These are phyloP conservation scores for Rubia yunnanensis DNA, from an alignment of 257 asterid species.

Conservation along the genomic window DNA sequence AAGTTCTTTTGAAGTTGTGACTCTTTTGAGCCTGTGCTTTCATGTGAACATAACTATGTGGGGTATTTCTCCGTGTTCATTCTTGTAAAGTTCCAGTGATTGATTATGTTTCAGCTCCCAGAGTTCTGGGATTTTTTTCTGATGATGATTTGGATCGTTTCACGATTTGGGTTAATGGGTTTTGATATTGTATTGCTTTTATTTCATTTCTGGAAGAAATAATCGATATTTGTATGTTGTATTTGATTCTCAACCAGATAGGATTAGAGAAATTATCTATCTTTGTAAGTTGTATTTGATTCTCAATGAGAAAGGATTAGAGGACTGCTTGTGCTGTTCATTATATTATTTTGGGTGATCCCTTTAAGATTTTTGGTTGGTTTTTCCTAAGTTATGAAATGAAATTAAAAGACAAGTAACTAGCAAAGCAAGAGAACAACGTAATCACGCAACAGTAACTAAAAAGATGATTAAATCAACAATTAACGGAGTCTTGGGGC, in stretches of 20 bases:
- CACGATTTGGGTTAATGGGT: slow-evolving; percentile 6
- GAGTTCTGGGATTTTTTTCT: background rate
- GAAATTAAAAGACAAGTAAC: too few relatives aligned
- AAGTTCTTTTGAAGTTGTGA: background rate
- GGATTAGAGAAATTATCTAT: too few relatives aligned
- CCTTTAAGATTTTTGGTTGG: too few relatives aligned
- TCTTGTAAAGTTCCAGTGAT: background rate
- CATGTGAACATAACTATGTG: background rate
- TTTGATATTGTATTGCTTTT: too few relatives aligned
- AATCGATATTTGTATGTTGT: background rate
- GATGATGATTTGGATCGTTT: background rate
- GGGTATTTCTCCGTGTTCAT: background rate
- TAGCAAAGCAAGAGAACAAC: too few relatives aligned
- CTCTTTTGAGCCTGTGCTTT: background rate
- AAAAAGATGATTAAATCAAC: too few relatives aligned
- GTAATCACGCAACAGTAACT: too few relatives aligned
- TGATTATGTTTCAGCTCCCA: background rate
- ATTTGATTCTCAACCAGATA: background rate
- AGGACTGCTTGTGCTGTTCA: slow-evolving; percentile 2
- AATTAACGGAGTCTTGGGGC: too few relatives aligned
- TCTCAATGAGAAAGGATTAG: too few relatives aligned
- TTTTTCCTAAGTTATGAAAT: too few relatives aligned
- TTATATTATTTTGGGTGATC: slow-evolving; percentile 4
- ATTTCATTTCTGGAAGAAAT: background rate
- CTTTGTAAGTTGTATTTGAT: too few relatives aligned